phyloP scores from a whole-genome alignment of 2,329 filamentous ascomycete species.

The Colletotrichum lupini region DNA sequence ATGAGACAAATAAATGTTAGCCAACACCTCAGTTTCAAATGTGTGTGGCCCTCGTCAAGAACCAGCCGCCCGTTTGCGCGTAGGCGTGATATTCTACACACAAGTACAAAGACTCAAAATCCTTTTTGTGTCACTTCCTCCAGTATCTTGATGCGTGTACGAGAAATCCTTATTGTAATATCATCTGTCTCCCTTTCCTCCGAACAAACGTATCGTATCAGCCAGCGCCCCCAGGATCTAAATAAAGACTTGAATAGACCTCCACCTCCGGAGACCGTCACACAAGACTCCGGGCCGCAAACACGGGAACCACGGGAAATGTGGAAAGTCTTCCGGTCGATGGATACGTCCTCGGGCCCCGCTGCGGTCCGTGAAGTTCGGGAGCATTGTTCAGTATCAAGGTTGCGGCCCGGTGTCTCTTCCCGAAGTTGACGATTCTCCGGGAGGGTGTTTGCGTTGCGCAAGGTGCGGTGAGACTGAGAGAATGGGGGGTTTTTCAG shows the following conservation, averaged over 20 bases:
- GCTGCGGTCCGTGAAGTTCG: not conserved
- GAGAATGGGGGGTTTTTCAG: not conserved
- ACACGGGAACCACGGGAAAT: not conserved
- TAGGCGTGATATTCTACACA: no score
- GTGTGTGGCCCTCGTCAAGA: no score
- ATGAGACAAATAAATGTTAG: no score
- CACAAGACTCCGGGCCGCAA: not conserved
- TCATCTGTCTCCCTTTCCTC: not conserved
- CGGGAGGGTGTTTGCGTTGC: not conserved
- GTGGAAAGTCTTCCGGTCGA: not conserved
- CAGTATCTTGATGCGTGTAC: not conserved
- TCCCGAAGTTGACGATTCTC: not conserved
- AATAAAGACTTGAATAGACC: not conserved
- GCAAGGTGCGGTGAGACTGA: not conserved
- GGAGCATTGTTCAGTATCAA: not conserved
- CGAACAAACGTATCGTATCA: not conserved
- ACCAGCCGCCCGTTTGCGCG: no score
- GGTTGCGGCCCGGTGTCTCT: not conserved
- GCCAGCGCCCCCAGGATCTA: not conserved
- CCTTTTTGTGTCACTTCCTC: not conserved
- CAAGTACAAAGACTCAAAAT: not conserved
- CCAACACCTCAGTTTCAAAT: no score
- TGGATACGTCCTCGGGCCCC: not conserved
- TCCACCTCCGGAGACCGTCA: not conserved
- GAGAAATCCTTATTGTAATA: not conserved